Percentiles rank a stretch among this genome's conserved stretches.
Evolutionary conservation across 306 rosid species (phyloP).

Genomic region (Dryas alaskensis): DNA sequence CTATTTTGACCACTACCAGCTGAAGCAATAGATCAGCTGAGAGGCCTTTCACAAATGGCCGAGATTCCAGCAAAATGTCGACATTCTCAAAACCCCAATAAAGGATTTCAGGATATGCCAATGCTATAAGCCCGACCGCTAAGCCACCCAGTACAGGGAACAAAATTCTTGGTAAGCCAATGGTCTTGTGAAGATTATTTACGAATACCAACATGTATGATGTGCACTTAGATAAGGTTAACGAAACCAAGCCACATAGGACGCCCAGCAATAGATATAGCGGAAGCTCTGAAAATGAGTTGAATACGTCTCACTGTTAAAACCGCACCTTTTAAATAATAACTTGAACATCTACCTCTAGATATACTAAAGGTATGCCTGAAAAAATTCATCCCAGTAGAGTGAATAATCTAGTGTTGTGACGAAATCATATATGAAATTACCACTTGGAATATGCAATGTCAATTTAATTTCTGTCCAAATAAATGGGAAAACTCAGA

Average conservation of each 20-base stretch:
- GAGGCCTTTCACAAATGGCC: slow-evolving; percentile 70
- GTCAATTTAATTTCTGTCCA: neutral
- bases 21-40: slow-evolving; percentile 76
- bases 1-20: slow-evolving; percentile 72
- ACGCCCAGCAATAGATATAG: slow-evolving; percentile 84
- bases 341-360: slow-evolving; percentile 15
- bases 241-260: slow-evolving; percentile 81
- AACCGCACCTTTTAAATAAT: slow-evolving; percentile 24
- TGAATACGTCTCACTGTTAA: slow-evolving; percentile 39
- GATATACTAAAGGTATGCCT: slow-evolving; percentile 21
- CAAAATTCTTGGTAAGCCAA: slow-evolving; percentile 52
- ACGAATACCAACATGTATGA: slow-evolving; percentile 55
- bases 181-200: slow-evolving; percentile 57
- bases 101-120: slow-evolving; percentile 88
- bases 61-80: slow-evolving; percentile 85
- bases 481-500: neutral
- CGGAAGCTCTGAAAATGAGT: slow-evolving; percentile 89
- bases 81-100: slow-evolving; percentile 97
- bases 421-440: neutral
- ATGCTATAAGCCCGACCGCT: slow-evolving; percentile 75
- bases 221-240: slow-evolving; percentile 76
- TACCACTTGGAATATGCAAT: neutral
- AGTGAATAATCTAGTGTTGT: slow-evolving; percentile 14
- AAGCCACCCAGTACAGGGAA: slow-evolving; percentile 85
- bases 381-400: slow-evolving; percentile 16